Base-by-base conservation (phyloP, 1,284 basidiomycete species). In the Fomitopsis betulina region DNA sequence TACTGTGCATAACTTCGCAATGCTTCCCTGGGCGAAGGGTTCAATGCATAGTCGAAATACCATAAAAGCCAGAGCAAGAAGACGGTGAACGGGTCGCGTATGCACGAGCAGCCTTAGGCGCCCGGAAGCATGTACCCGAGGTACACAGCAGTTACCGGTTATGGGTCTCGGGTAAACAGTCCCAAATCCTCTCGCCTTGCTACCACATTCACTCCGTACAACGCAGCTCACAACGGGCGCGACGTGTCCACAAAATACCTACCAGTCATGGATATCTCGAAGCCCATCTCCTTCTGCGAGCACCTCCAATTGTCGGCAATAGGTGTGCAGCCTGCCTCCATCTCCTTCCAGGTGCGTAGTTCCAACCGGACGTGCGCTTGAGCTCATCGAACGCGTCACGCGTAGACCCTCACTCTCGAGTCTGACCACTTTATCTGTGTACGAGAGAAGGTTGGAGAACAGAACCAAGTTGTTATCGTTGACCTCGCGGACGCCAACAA, bases 371-470 rank as follows among this genome's bases (percentile, higher is more conserved):
- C 67, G 72, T 63, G 39, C 66, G 59, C 57, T 40, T 49, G 51
- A 43, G 35, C 37, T 42, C 30, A 53, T 38, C 59, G 30, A 55
- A 42, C 33, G 12, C 37, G n/a, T 8, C 12, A 27, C 30, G 49
- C 38, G 37, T 66, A 91, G 84, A 94, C 89, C 45, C 79, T 98
- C 67, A 98, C 96, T 8, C 83, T 98, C 67, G 95, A 98, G 78
- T 96, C 94, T 65, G 96, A 99, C 80, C 91, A 92, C 74, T 99
- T 93, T 75, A 97, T 98, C 68, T 98, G 93, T 72, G 84, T 95
- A 62, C 87, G 93, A 58, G 93, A 95, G 79, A 92, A 91, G 75
- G 81, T 91, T 70, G 88, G 89, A 68, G 94, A 94, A 66, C 89
- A 92, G 70, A 94, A 96, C 76, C 94, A 97, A 77, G 95, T 98